Conservation (phyloP, 148 eudicot genomes). For the Beta vulgaris region DNA sequence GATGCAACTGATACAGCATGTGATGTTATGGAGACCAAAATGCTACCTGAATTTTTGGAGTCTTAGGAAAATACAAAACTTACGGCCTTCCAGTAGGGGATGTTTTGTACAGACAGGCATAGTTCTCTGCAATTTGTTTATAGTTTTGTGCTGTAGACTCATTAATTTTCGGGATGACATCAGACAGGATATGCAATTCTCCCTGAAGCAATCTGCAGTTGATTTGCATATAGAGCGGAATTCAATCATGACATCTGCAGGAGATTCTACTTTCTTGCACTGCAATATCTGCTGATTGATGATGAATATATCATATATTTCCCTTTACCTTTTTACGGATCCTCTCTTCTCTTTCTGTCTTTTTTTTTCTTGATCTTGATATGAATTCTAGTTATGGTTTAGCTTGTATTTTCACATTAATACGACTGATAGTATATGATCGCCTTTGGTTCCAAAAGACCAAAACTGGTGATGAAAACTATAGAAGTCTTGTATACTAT, state of each 20-base stretch:
- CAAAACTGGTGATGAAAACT: too few species aligned
- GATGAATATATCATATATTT: too few species aligned
- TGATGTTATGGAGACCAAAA: neutral
- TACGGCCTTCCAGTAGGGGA: conserved; percentile 13
- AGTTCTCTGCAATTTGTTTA: neutral
- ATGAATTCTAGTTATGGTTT: too few species aligned
- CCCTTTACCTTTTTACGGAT: too few species aligned
- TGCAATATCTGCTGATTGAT: neutral
- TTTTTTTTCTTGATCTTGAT: too few species aligned
- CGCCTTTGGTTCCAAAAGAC: too few species aligned
- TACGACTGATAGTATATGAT: too few species aligned
- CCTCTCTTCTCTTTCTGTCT: too few species aligned
- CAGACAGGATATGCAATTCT: neutral
- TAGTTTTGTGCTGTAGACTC: neutral
- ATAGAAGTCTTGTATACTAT: too few species aligned
- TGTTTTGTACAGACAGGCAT: conserved; percentile 16
- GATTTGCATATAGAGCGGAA: conserved; percentile 2
- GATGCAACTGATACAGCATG: neutral
- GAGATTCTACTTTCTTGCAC: neutral
- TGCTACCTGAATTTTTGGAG: conserved; percentile 1
- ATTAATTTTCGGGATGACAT: neutral
- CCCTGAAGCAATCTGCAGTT: conserved; percentile 7
- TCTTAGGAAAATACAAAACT: conserved; percentile 7
- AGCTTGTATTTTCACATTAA: too few species aligned
- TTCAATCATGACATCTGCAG: conserved; percentile 1